phyloP scores from a whole-genome alignment of 148 eudicot genomes.

The Rhododendron henanense region DNA sequence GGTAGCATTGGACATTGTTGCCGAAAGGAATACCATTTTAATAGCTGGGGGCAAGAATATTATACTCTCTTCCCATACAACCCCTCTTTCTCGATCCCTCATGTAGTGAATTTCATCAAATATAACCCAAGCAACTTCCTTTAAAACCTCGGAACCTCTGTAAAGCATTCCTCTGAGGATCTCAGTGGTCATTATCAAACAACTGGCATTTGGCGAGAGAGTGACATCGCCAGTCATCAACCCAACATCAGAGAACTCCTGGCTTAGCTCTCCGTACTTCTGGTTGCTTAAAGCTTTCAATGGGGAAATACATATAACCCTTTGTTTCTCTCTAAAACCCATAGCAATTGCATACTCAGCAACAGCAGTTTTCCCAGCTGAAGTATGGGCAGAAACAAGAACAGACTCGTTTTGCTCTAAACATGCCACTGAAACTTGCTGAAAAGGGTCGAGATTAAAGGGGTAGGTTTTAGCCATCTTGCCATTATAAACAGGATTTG shows the following conservation, averaged over 20 bases:
- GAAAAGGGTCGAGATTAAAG: slow-evolving; percentile 85
- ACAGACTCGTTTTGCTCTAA: slow-evolving; percentile 83
- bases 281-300: slow-evolving; percentile 89
- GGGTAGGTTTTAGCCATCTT: slow-evolving; percentile 61
- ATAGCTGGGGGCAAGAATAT: slow-evolving; percentile 86
- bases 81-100: slow-evolving; percentile 98
- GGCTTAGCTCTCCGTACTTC: slow-evolving; percentile 78
- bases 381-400: slow-evolving; percentile 90
- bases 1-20: slow-evolving; percentile 96
- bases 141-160: slow-evolving; percentile 84
- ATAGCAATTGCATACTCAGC: slow-evolving; percentile 97
- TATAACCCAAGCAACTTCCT: slow-evolving; percentile 96
- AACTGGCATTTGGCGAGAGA: slow-evolving; percentile 81
- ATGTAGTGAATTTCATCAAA: slow-evolving; percentile 97
- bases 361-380: slow-evolving; percentile 93
- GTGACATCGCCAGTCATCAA: slow-evolving; percentile 98
- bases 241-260: slow-evolving; percentile 88
- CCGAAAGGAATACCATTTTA: slow-evolving; percentile 93
- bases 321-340: slow-evolving; percentile 78
- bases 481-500: slow-evolving; percentile 59
- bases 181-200: slow-evolving; percentile 96
- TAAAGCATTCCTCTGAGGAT: slow-evolving; percentile 94
- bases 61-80: slow-evolving; percentile 98
- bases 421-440: slow-evolving; percentile 74
- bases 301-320: slow-evolving; percentile 89